Evolutionary conservation across 2,329 filamentous ascomycete genomes (phyloP), one percentile per base, ranked within the genome.

Genomic region (Penicillium verrucosum): DNA sequence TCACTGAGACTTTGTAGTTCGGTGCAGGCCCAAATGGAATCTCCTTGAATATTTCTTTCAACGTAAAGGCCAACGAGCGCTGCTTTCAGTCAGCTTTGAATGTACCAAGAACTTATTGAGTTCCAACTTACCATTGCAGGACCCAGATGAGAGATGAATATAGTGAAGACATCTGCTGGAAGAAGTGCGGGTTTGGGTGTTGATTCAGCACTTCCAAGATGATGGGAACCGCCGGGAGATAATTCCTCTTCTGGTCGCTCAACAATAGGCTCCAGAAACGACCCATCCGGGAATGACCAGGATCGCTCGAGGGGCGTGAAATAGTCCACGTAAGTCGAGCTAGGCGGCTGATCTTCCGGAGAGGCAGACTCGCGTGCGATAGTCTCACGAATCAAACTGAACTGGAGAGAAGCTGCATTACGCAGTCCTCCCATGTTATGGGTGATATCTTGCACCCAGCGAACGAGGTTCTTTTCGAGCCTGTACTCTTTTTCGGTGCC

Each of bases 51-150:
- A 96, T 92, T 69, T 95, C 88, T 11, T 91, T 90, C 38, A 99
- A 76, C 0, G 94, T 97, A 66, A 89, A 94, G 3, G 91, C 90
- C n/a, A 99, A 78, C 0, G 93, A 97, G 73, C 96, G 96, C 80
- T 83, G 50, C 54, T 23, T 30, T 42, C 8, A 34, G 48, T 65
- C 30, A 62, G 52, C 50, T 54, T 43, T 6, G 23, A 9, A 29
- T 36, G 45, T n/a, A 23, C 1, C 9, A 27, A 32, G 37, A 11
- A 36, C 29, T 5, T 9, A 21, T 14, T 30, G 2, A 12, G 30
- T 6, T 27, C 6, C 54, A 57, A 38, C 56, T 65, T 77, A 82
- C 80, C 86, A 97, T 96, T 0, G 93, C 94, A 1, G 94, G 94
- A 0, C 94, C 94, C 23, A 99, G 80, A 63, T 94, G 85, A 21